Conservation (phyloP, 1,284 basidiomycete genomes). For the Fistulina hepatica region DNA sequence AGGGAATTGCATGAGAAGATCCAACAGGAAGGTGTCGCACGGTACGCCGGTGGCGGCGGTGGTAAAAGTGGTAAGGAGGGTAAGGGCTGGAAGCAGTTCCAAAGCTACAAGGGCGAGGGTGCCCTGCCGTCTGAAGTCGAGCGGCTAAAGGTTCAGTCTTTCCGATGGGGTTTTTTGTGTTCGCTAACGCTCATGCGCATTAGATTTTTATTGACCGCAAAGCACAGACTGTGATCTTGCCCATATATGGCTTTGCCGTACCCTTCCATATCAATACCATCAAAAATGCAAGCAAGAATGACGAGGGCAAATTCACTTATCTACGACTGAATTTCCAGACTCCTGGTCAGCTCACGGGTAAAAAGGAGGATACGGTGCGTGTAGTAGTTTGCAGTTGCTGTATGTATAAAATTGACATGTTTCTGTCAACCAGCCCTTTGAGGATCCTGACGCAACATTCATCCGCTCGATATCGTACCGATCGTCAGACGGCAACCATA, state of each 20-base stretch:
- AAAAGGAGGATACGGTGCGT: conserved; percentile 92
- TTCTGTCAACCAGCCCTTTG: conserved; percentile 63
- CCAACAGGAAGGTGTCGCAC: conserved; percentile 76
- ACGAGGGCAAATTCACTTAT: conserved; percentile 92
- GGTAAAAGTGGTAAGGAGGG: conserved; percentile 70
- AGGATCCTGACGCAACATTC: conserved; percentile 95
- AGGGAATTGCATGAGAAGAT: conserved; percentile 70
- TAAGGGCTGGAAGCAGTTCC: conserved; percentile 91
- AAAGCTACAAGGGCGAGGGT: conserved; percentile 92
- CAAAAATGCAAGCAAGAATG: conserved; percentile 96
- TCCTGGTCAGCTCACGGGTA: conserved; percentile 93
- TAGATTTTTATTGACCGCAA: conserved; percentile 90
- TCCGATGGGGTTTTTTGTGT: conserved; percentile 4
- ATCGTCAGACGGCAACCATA: conserved; percentile 81
- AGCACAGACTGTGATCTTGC: conserved; percentile 82
- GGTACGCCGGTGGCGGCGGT: conserved; percentile 70
- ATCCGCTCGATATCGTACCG: conserved; percentile 94
- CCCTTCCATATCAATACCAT: conserved; percentile 99
- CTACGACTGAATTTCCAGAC: conserved; percentile 98
- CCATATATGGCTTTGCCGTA: conserved; percentile 91
- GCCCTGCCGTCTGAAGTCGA: conserved; percentile 78
- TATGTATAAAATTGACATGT: conserved; percentile 2
- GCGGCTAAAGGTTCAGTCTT: conserved; percentile 53
- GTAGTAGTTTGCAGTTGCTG: background rate
- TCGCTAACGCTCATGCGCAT: conserved; percentile 3